Percentiles rank a stretch among this genome's conserved stretches.
phyloP scores from a whole-genome alignment of 805 yeast genomes.

The Ogataea pini region DNA sequence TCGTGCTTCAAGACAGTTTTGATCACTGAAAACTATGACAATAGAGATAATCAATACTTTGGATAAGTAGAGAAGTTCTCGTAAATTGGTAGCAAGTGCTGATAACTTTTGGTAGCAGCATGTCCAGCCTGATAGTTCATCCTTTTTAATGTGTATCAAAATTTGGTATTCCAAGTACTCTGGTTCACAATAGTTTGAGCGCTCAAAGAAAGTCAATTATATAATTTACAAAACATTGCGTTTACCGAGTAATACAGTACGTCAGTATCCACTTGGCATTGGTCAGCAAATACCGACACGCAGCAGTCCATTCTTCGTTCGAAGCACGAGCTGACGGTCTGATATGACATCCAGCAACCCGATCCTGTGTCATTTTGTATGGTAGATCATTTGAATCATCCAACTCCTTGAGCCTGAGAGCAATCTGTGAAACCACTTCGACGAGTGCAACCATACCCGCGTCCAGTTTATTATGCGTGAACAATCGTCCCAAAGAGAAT shows the following conservation, averaged over 20 bases:
- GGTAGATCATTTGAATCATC: slow-evolving; percentile 69
- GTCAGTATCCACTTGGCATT: slow-evolving; percentile 84
- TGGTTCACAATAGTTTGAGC: too few species aligned
- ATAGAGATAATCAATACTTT: too few species aligned
- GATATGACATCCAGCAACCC: slow-evolving; percentile 78
- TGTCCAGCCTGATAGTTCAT: too few species aligned
- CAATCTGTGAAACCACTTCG: slow-evolving; percentile 58
- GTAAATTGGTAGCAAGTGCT: too few species aligned
- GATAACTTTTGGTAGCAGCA: too few species aligned
- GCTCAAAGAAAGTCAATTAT: too few species aligned
- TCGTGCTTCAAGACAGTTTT: too few species aligned
- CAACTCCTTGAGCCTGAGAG: slow-evolving; percentile 40
- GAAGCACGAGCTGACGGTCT: slow-evolving; percentile 60
- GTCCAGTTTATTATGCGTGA: slow-evolving; percentile 77
- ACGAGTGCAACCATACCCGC: slow-evolving; percentile 78
- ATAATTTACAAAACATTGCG: too few species aligned
- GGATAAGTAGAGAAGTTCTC: too few species aligned
- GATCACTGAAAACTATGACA: too few species aligned
- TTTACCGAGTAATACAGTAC: slow-evolving; percentile 64
- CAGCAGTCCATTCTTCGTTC: slow-evolving; percentile 84
- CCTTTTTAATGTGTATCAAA: too few species aligned
- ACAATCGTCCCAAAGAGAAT: slow-evolving; percentile 65
- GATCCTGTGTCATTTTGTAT: slow-evolving; percentile 66
- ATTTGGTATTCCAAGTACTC: too few species aligned
- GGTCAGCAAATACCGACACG: slow-evolving; percentile 79